Base-by-base conservation (phyloP, 2,329 filamentous ascomycete genomes). In the Cordyceps cicadae region DNA sequence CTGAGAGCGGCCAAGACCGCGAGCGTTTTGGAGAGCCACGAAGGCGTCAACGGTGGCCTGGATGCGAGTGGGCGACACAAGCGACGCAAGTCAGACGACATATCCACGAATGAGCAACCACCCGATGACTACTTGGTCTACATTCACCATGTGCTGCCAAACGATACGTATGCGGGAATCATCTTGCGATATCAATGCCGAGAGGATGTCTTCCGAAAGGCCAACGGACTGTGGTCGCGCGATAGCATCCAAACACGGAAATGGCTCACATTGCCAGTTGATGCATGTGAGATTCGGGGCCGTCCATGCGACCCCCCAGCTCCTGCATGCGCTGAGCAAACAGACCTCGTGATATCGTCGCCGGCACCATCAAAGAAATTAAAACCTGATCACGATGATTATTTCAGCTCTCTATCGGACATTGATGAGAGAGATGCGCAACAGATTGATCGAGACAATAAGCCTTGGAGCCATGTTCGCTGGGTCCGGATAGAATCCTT, bases 141-240 rank as follows among this genome's bases (percentile, higher is more conserved):
- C 72, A 80, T 97, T 56, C 94, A 99, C 74, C 86, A 88, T 67
- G 90, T 97, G 19, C 83, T 87, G 67, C 83, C 87, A 15, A 83
- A 83, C 50, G 94, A 99, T 74, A 97, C 92, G 1, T 86, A 97
- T 66, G 92, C 92, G 1, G 93, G 94, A 3, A 86, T 99, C 55
- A 88, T 94, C 57, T 87, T 99, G 65, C 89, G 87, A 67, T 99
- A 95, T 74, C 88, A 90, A 67, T 97, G 93, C 71, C 85, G 89
- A 64, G 86, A 92, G 60, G 88, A 92, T 53, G 82, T 88, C 2
- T 87, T 99, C 65, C 83, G 90, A 62, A 94, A 90, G 71, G 87
- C 91, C 45, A 99, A 99, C 71, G 86, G 94, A 12, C 86, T 99
- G 69, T 99, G 94, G 94, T 90, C 92, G 7, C 90, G 92, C 64